A percentile compares a stretch with the other conserved stretches of the same genome.
phyloP scores from a whole-genome alignment of 148 eudicot genomes.

The Beta vulgaris region DNA sequence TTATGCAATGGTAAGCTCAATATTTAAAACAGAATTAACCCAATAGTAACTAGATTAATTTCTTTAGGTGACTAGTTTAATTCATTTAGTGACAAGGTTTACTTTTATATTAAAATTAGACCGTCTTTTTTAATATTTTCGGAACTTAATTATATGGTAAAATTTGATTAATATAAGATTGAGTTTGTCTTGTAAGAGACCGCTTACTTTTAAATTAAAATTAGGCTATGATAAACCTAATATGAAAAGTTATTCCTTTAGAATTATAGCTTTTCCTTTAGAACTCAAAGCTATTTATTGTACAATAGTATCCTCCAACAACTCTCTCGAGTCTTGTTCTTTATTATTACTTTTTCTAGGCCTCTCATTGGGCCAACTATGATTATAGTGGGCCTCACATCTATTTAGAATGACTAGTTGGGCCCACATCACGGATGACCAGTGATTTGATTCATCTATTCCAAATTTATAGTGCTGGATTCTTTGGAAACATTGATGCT shows the following conservation, averaged over 20 bases:
- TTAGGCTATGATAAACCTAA: too few species aligned
- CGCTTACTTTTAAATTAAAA: too few species aligned
- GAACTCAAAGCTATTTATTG: neutral
- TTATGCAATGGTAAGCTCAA: too few species aligned
- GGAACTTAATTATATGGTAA: too few species aligned
- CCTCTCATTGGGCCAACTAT: slow-evolving; percentile 6
- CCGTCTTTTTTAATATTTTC: too few species aligned
- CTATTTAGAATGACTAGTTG: neutral
- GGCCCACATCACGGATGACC: slow-evolving; percentile 31
- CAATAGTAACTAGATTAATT: too few species aligned
- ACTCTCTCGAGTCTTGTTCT: neutral
- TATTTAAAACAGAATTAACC: too few species aligned
- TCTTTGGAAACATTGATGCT: slow-evolving; percentile 8
- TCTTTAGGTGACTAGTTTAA: too few species aligned
- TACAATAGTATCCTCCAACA: slow-evolving; percentile 3
- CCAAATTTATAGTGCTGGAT: neutral
- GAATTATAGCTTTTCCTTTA: slow-evolving; percentile 1
- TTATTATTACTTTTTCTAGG: neutral
- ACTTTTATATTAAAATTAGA: too few species aligned
- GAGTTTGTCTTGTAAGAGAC: too few species aligned
- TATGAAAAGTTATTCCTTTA: neutral
- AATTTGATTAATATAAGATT: too few species aligned
- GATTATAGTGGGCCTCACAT: neutral
- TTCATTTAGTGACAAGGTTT: too few species aligned
- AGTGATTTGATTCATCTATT: slow-evolving; percentile 17